These are phyloP conservation scores for Echium plantagineum DNA, from an alignment of 257 asterid species.

Conservation along the genomic window DNA sequence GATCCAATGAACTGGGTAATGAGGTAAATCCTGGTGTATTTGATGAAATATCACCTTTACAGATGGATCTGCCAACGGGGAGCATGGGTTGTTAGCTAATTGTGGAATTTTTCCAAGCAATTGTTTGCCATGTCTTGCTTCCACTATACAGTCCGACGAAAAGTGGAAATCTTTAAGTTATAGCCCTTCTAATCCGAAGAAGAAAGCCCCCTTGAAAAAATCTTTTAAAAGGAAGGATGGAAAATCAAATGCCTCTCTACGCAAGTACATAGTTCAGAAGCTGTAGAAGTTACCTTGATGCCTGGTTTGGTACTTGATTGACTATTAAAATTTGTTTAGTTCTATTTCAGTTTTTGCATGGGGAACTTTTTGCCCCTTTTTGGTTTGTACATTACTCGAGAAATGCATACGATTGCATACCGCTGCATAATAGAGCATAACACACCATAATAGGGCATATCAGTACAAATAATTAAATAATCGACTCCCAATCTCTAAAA, in stretches of 20 bases:
- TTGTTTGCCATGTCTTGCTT: conserved; percentile 90
- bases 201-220: conserved; percentile 61
- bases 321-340: too few species aligned
- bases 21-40: conserved; percentile 40
- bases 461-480: too few species aligned
- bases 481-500: too few species aligned
- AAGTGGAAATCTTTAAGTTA: conserved; percentile 62
- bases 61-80: conserved; percentile 40
- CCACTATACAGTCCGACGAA: conserved; percentile 46
- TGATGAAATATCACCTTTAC: conserved; percentile 41
- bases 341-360: too few species aligned
- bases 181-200: conserved; percentile 56
- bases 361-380: too few species aligned
- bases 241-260: conserved; percentile 36
- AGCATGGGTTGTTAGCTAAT: conserved; percentile 48
- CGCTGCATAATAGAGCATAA: too few species aligned
- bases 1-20: conserved; percentile 24
- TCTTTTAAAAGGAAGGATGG: conserved; percentile 87
- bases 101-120: conserved; percentile 67
- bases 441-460: too few species aligned
- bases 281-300: not conserved
- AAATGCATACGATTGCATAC: too few species aligned
- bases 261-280: conserved; percentile 38
- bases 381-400: not conserved
- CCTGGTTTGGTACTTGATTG: not conserved